Base-by-base conservation (phyloP, 2,329 filamentous ascomycete genomes). In the Catunica adiposa region DNA sequence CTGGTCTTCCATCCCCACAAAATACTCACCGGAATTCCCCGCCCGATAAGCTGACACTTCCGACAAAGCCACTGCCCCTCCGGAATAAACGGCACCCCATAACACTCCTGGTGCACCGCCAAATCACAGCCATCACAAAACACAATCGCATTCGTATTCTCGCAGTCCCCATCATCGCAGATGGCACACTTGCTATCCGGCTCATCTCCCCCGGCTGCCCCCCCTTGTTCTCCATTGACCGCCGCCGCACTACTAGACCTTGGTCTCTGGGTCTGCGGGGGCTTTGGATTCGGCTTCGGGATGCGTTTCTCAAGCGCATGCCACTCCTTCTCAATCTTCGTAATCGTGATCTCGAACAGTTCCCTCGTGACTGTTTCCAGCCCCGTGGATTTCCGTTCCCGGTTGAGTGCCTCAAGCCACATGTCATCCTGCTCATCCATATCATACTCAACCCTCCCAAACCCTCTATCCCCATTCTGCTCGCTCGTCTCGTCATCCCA, bases 351-450 rank as follows among this genome's bases (percentile, higher is more conserved):
- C 67, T 98, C 92, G 64, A 98, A 96, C 53, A 96, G 81, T 60
- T 94, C 89, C 20, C 89, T 86, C 51, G 89, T 94, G 63, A 98
- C 92, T 1, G 82, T 75, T 62, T 94, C 87, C 22, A 87, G 79
- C 48, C 83, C 81, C 61, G 84, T 79, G 23, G 78, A 76, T 65
- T 82, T 86, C 57, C 92, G 80, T 63, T 85, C 81, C 11, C 73
- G 70, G 63, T 98, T 98, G 65, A 90, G 80, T 40, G 81, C 79
- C 62, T 92, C 85, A 25, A 98, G 73, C 92, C 92, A 98, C 71
- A 89, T 88, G 62, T 95, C 89, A 66, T 98, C 92, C 65, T 98
- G 92, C 69, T 98, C 92, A 65, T 98, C 92, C 92, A 98, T 98
- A 67, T 98, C 92, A 66, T 98, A 98, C 66, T 98, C 92, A 20